Base-by-base conservation (phyloP, 257 asterid genomes). In the Handroanthus guayacan region DNA sequence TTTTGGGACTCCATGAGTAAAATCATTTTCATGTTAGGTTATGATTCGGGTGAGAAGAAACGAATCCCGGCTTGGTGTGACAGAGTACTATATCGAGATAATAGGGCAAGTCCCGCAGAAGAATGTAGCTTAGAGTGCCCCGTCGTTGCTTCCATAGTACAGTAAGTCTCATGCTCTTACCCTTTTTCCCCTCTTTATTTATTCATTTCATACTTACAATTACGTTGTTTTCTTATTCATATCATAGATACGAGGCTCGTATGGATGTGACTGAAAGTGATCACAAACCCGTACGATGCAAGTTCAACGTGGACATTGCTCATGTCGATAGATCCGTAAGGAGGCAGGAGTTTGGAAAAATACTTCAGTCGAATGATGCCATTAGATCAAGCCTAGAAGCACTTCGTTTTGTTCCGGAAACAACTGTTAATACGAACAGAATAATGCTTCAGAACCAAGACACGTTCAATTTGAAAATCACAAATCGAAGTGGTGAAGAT, bases 51-150 rank as follows among this genome's bases (percentile, higher is more conserved):
- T 0, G 99, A 95, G 85, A 95, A 95, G 91, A 95, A 95, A 75
- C 77, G 98, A 39, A 95, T 93, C 76, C 99, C 98, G 6, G 99
- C 99, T 12, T 95, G 99, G 99, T 95, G 99, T 69, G 98, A 93
- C 60, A 80, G 99, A 81, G 84, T 95, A 64, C 76, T 95, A 3
- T 95, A 95, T 69, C 87, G 98, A 66, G 98, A 93, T 77, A 95
- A 84, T 62, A 84, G 92, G 34, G 83, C 81, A n/a, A 56, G 83
- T 56, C 90, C 91, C 16, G n/a, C 78, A 9, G 87, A 86, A 50
- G 86, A 75, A 20, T 91, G 97, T 87, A 89, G 96, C 69, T 85
- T 95, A 78, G 92, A 81, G 84, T 91, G 97, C 79, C 98, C 99
- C 9, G 94, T 95, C 25, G 92, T 87, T 70, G 92, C 97, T 67